Base-by-base conservation (phyloP, 75 land plant genomes). In the Pseudotsuga menziesii region DNA sequence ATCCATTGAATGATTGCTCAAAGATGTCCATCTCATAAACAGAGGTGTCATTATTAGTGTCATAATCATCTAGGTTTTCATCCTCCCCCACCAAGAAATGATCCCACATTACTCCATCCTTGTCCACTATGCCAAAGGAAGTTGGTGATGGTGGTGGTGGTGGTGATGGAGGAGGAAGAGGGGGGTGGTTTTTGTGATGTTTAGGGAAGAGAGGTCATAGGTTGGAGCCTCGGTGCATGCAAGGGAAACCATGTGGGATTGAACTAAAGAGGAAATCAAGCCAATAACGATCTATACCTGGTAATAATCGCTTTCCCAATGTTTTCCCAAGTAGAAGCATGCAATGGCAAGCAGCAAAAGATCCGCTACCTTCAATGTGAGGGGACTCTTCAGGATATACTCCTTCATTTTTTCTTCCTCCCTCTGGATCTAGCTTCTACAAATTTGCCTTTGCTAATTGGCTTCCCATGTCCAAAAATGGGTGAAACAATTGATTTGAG, bases 291-390 rank as follows among this genome's bases (percentile, higher is more conserved):
- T 84, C 77, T 80, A 11, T 74, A 89, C 75, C 78, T 82, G 91
- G 20, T 81, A 75, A 82, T 79, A 79, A 35, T 76, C 77, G 72
- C 81, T 84, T 23, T 88, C 84, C 87, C 87, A 92, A 62, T 79
- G 88, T 56, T 82, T 82, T 78, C 94, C 94, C 16, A 92, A 29
- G 81, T 82, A 92, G 86, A 92, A 92, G 78, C 86, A 85, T 15
- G 76, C 78, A 25, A 79, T 9, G 36, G 82, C 22, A 8, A 84
- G 5, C 73, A 88, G 27, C 6, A 76, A 1, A 75, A 89, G 77
- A 5, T 76, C 77, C 0, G 77, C 44, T 81, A 84, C 79, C 80
- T 83, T 86, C 59, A 82, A 2, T 13, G 29, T 6, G 48, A 80
- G 55, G 58, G 81, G 52, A 57, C 39, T 60, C 72, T 63, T 78